Conservation (phyloP, 1,139 yeast species). For the Lodderomyces jiufengensis region DNA sequence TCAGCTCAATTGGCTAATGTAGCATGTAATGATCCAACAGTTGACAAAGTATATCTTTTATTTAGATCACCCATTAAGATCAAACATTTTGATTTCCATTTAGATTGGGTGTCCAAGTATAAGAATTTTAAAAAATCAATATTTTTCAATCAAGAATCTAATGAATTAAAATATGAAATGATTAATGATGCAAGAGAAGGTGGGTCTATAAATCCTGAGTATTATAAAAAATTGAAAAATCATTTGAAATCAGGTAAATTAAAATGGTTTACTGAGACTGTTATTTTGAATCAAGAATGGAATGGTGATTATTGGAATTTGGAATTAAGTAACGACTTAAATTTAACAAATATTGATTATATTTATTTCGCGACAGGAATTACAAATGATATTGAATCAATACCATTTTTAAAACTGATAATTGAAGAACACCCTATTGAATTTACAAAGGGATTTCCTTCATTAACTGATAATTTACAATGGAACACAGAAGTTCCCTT, state of each 20-base stretch:
- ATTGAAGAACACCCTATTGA: conserved; percentile 26
- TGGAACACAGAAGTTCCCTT: conserved; percentile 40
- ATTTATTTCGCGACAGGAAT: conserved; percentile 46
- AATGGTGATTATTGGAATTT: conserved; percentile 21
- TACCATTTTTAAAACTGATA: conserved; percentile 29
- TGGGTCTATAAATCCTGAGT: conserved; percentile 49
- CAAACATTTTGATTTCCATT: conserved; percentile 49
- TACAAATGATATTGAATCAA: conserved; percentile 25
- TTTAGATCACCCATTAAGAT: conserved; percentile 41
- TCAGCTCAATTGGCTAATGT: conserved; percentile 48
- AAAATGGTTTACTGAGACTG: conserved; percentile 22
- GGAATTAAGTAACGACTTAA: conserved; percentile 10
- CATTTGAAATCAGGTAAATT: conserved; percentile 30
- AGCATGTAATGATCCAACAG: conserved; percentile 26
- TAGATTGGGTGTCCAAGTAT: conserved; percentile 53
- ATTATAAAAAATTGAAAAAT: conserved; percentile 29
- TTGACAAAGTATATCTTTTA: conserved; percentile 31
- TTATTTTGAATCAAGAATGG: conserved; percentile 22
- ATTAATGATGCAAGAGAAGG: conserved; percentile 45
- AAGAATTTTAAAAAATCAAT: conserved; percentile 41
- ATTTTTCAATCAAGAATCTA: conserved; percentile 42
- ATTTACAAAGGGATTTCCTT: conserved; percentile 37
- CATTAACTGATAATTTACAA: conserved; percentile 44
- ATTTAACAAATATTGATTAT: conserved; percentile 24
- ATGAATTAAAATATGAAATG: conserved; percentile 40